Base-by-base conservation (phyloP, 2,329 filamentous ascomycete genomes). In the Byssochlamys sp. region DNA sequence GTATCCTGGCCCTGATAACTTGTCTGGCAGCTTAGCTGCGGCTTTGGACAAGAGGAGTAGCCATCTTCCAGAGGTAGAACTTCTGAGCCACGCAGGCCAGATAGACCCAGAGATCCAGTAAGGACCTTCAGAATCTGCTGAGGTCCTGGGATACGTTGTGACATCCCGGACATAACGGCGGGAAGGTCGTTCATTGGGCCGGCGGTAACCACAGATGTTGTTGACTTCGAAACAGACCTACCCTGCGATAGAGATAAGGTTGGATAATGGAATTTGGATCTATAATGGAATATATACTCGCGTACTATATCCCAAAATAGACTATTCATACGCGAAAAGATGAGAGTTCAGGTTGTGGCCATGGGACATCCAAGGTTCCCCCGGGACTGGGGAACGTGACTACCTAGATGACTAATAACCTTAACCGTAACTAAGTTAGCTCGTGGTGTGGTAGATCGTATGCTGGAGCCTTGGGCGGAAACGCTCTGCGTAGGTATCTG, bases 11-110 rank as follows among this genome's bases (percentile, higher is more conserved):
- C 79, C 6, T 73, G 72, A 2, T 83, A 83, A 4, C 80, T 81
- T 66, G 85, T 85, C 58, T 84, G 81, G 67, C 87, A 90, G 64
- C 84, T 87, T 55, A 86, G 67, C 60, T 76, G 72, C 3, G 68
- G 62, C 12, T 65, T 63, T 19, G 72, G 62, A 57, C 74, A 76
- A 57, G 69, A 62, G n/a, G 57, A 60, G 14, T 59, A 57, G n/a
- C 19, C 24, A 52, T 54, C 28, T 58, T 54, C 56, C 12, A 54
- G 29, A 53, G 53, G 31, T 10, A 14, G 39, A 35, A 51, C 11
- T 52, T 55, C 55, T 5, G 60, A 56, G 2, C 52, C 57, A 14
- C 52, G 45, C 10, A 67, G 60, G 7, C 67, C 62, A 7, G 62
- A 63, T 33, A 73, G 60, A 39, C 68, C 65, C 29, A 73, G 56